Percentiles rank a stretch among this genome's conserved stretches.
phyloP scores from a whole-genome alignment of 2,329 filamentous ascomycete genomes.

The Sarocladium strictum region DNA sequence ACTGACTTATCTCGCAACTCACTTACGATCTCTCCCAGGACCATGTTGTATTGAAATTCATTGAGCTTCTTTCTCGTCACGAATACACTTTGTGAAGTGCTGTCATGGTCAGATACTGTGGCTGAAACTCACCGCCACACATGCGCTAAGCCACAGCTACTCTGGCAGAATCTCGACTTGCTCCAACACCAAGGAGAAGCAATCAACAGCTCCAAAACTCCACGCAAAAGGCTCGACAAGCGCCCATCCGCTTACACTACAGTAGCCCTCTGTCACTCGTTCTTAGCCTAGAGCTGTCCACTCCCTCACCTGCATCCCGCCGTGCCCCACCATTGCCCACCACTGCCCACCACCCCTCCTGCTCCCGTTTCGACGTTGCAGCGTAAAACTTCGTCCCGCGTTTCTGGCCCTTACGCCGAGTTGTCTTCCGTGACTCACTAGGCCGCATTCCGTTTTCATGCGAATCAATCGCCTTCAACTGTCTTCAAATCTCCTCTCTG shows the following conservation, averaged over 20 bases:
- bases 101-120: no score
- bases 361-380: background rate
- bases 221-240: constrained; percentile 4
- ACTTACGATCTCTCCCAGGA: no score
- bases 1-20: no score
- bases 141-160: constrained; percentile 1
- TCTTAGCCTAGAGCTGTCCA: background rate
- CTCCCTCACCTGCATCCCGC: constrained; percentile 1
- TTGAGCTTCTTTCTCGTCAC: no score
- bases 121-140: background rate
- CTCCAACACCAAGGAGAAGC: background rate
- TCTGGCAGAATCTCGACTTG: background rate
- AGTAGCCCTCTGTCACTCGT: constrained; percentile 1
- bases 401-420: background rate
- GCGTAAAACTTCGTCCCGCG: constrained; percentile 9
- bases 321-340: constrained; percentile 4
- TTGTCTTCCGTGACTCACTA: constrained; percentile 7
- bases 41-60: no score
- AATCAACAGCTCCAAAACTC: constrained; percentile 4
- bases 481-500: background rate
- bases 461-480: constrained; percentile 8
- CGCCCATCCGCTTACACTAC: background rate
- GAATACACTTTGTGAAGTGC: no score
- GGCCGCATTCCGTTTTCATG: constrained; percentile 4
- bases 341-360: constrained; percentile 5